Conservation (phyloP, 768 basidiomycete species). For the Hericium coralloides region DNA sequence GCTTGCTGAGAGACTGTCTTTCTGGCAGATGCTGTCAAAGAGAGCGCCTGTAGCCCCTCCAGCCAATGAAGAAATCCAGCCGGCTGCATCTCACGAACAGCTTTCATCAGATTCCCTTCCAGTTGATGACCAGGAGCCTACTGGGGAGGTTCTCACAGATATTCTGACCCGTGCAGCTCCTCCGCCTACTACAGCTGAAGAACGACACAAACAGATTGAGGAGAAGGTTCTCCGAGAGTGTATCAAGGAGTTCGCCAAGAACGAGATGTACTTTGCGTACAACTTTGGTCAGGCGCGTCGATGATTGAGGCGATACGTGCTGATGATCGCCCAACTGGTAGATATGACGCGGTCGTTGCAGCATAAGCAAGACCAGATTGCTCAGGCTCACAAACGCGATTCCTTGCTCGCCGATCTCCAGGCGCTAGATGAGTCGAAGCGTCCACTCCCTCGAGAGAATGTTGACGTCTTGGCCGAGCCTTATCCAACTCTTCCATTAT, state of each 20-base stretch:
- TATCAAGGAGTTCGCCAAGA: constrained; percentile 67
- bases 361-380: constrained; percentile 61
- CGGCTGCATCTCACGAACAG: constrained; percentile 12
- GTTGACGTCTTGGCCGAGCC: constrained; percentile 62
- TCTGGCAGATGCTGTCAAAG: constrained; percentile 61
- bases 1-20: constrained; percentile 58
- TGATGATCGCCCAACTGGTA: constrained; percentile 19
- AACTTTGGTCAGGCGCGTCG: constrained; percentile 53
- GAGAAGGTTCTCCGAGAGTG: constrained; percentile 76
- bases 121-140: constrained; percentile 19
- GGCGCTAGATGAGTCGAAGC: constrained; percentile 28
- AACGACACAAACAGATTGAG: constrained; percentile 69
- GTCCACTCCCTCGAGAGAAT: constrained; percentile 26
- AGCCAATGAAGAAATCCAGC: constrained; percentile 1
- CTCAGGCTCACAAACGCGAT: constrained; percentile 49
- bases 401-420: constrained; percentile 53
- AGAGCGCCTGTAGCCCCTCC: neutral
- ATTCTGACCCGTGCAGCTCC: constrained; percentile 57
- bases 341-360: constrained; percentile 81
- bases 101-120: constrained; percentile 12
- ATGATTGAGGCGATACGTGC: neutral
- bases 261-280: constrained; percentile 87
- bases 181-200: constrained; percentile 51
- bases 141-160: constrained; percentile 42
- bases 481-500: constrained; percentile 70